A percentile compares a stretch with the other conserved stretches of the same genome.
phyloP scores from a whole-genome alignment of 768 basidiomycete genomes.

The Tulasnella sp. region DNA sequence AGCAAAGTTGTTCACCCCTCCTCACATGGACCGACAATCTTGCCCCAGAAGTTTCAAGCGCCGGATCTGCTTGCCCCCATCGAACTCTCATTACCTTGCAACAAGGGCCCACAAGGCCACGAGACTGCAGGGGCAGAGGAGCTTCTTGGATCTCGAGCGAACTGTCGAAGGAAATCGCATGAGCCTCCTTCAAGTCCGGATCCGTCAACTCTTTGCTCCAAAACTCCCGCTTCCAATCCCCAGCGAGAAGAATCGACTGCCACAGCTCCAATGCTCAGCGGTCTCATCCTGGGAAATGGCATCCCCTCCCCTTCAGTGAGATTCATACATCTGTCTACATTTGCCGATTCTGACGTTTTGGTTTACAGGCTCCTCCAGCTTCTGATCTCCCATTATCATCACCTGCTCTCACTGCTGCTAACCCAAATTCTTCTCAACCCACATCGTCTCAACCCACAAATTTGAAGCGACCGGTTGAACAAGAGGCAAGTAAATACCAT shows the following conservation, averaged over 20 bases:
- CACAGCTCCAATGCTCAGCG: neutral
- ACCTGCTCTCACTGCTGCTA: neutral
- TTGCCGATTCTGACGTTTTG: neutral
- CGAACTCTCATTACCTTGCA: neutral
- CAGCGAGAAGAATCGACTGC: neutral
- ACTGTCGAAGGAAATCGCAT: neutral
- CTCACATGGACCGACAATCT: neutral
- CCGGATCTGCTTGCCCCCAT: neutral
- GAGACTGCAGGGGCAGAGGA: neutral
- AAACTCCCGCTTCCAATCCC: neutral
- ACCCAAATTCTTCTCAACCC: neutral
- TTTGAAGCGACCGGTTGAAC: neutral
- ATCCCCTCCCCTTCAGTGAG: neutral
- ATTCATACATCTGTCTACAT: neutral
- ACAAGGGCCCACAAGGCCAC: neutral
- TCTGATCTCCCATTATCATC: neutral
- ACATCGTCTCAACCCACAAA: neutral
- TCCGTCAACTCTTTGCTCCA: neutral
- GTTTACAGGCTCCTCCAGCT: neutral
- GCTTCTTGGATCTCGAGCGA: neutral
- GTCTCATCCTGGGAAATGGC: neutral
- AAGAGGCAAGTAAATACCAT: too few species aligned
- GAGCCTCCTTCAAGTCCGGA: neutral
- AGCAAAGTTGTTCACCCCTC: neutral
- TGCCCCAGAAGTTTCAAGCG: neutral